A percentile compares a stretch with the other conserved stretches of the same genome.
phyloP scores from a whole-genome alignment of 2,329 filamentous ascomycete genomes.

The Hymenoscyphus scutula region DNA sequence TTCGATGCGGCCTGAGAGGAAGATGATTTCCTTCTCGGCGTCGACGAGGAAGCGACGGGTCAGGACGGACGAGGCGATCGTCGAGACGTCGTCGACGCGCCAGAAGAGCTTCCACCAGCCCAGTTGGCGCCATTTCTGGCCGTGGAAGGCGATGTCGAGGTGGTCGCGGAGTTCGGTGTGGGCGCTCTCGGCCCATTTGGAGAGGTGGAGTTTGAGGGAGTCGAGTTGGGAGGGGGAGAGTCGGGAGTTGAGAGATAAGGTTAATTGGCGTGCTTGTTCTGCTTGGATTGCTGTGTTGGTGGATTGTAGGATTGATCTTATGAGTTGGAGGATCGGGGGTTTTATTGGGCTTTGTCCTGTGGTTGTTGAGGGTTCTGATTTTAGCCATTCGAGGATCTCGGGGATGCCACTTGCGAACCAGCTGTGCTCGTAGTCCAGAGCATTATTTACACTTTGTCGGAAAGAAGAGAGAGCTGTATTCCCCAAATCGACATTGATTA shows the following conservation, averaged over 20 bases:
- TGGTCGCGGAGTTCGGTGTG: conserved; percentile 81
- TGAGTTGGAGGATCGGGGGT: conserved; percentile 61
- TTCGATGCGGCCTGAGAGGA: conserved; percentile 72
- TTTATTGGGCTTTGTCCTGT: conserved; percentile 51
- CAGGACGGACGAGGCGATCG: conserved; percentile 78
- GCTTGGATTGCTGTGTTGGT: conserved; percentile 50
- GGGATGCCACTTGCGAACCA: conserved; percentile 74
- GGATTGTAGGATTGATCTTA: conserved; percentile 63
- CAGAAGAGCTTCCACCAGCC: conserved; percentile 96
- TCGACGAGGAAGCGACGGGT: conserved; percentile 71
- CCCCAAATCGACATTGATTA: conserved; percentile 64
- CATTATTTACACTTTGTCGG: conserved; percentile 67
- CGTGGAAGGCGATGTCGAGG: conserved; percentile 73
- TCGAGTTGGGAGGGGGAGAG: conserved; percentile 39
- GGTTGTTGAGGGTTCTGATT: conserved; percentile 40
- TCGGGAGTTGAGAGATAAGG: conserved; percentile 36
- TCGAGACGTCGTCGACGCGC: conserved; percentile 87
- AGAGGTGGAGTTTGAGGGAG: conserved; percentile 57
- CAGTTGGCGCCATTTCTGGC: conserved; percentile 74
- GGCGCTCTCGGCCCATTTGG: conserved; percentile 72
- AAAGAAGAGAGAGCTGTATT: conserved; percentile 63
- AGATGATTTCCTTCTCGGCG: conserved; percentile 80
- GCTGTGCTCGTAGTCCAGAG: conserved; percentile 66
- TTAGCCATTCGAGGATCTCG: conserved; percentile 64
- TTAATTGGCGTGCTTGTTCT: conserved; percentile 42